Conservation (phyloP, 768 basidiomycete species). For the Vararia minispora region DNA sequence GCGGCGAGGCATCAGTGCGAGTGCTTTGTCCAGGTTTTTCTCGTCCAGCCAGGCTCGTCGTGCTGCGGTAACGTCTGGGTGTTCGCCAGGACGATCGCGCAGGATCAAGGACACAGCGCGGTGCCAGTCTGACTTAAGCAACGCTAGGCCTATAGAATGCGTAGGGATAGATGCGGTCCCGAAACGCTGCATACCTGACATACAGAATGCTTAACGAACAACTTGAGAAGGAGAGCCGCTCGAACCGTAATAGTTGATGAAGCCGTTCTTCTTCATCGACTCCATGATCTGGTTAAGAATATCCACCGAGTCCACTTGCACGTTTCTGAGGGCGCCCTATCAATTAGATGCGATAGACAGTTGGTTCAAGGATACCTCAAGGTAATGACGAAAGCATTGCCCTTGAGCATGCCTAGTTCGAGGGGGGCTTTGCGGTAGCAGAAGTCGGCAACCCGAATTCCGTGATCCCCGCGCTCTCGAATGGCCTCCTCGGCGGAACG, state of each 20-base stretch:
- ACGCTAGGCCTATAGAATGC: conserved; percentile 84
- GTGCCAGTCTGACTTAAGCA: conserved; percentile 87
- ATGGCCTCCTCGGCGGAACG: conserved; percentile 47
- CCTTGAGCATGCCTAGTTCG: conserved; percentile 93
- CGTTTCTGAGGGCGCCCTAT: conserved; percentile 44
- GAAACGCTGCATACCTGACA: conserved; percentile 92
- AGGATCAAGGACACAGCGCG: conserved; percentile 77
- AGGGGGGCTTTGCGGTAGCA: conserved; percentile 73
- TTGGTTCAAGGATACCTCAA: conserved; percentile 49
- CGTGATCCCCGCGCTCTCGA: conserved; percentile 75
- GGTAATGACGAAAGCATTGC: conserved; percentile 92
- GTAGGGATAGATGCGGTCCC: conserved; percentile 95
- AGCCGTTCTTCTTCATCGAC: conserved; percentile 73
- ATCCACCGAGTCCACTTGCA: conserved; percentile 65
- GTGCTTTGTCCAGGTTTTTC: conserved; percentile 66
- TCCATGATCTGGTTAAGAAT: conserved; percentile 66
- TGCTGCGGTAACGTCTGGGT: conserved; percentile 79
- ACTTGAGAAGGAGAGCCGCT: background rate
- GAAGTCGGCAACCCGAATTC: conserved; percentile 80
- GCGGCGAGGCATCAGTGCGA: conserved; percentile 78
- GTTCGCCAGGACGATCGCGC: conserved; percentile 77
- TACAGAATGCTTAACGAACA: background rate
- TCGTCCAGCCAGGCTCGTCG: conserved; percentile 86
- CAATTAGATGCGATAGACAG: background rate
- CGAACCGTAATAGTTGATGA: conserved; percentile 95